Conservation (phyloP, 2,329 filamentous ascomycete genomes). For the Phyllosticta capitalensis region DNA sequence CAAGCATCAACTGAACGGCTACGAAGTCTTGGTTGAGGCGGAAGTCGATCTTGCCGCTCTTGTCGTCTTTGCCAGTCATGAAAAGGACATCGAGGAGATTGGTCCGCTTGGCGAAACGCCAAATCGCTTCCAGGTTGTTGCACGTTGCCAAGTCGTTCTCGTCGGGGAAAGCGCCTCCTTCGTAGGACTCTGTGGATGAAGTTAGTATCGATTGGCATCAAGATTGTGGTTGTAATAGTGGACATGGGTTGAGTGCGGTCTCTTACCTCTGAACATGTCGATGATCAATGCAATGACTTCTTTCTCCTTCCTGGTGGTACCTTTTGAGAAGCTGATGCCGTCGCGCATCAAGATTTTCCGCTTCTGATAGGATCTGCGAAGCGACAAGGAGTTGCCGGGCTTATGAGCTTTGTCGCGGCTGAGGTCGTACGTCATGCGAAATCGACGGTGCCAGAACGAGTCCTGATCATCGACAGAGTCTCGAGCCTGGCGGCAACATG, state of each 20-base stretch:
- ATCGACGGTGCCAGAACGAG: conserved; percentile 41
- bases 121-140: conserved; percentile 25
- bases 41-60: not conserved
- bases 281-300: conserved; percentile 29
- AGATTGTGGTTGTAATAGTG: not conserved
- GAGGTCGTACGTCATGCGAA: conserved; percentile 33
- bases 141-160: conserved; percentile 19
- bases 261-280: conserved; percentile 37
- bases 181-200: not conserved
- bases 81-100: conserved; percentile 20
- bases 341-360: conserved; percentile 1
- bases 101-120: conserved; percentile 23
- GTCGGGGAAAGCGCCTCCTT: conserved; percentile 9
- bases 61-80: conserved; percentile 8
- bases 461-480: conserved; percentile 32
- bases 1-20: conserved; percentile 25
- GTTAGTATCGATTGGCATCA: not conserved
- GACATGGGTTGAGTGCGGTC: not conserved
- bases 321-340: conserved; percentile 20
- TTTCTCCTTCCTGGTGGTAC: conserved; percentile 20
- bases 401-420: conserved; percentile 3
- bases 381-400: conserved; percentile 18
- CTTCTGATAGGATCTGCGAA: conserved; percentile 29
- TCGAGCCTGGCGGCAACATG: conserved; percentile 30
- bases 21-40: conserved; percentile 15